Base-by-base conservation (phyloP, 140 eudicot genomes). In the Cichorium intybus region DNA sequence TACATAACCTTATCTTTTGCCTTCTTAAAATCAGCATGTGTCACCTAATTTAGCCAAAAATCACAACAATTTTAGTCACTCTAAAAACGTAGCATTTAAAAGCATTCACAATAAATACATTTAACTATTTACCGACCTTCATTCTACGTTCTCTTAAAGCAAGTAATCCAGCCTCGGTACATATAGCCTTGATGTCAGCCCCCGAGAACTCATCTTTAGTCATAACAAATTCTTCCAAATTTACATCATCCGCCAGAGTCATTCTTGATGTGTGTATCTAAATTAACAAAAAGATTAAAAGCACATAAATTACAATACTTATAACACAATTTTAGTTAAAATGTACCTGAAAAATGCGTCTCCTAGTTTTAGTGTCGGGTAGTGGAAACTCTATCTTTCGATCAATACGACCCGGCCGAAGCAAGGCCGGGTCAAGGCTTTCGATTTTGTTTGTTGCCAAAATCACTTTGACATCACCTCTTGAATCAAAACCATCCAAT, bases 1-100 rank as follows among this genome's bases (percentile, higher is more conserved):
- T 84, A 90, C 97, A 90, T 90, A 33, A 90, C 97, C 90, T 90
- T 90, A 69, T 87, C 97, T 68, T 90, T 90, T 4, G 97, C 97
- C 87, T 87, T 87, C 86, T 90, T 90, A 75, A 90, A 90, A 76
- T 90, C 97, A 20, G 80, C 60, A 80, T 90, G 97, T 11, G 87
- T 90, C 35, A 90, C 97, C 95, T 90, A 67, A 43, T 64, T 64
- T 45, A 29, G 7, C 46, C 35, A 53, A 39, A 31, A 5, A 37
- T 15, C n/a, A 2, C 56, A 10, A 43, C 14, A 45, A 46, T 17
- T 47, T 10, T 21, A 10, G 8, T 53, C 28, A 6, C 10, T 50
- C 2, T 0, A 21, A 4, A 24, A n/a, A 3, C 47, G 16, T 17
- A 45, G 23, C 18, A 27, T 20, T 20, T 22, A 22, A 23, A 66